Base-by-base conservation (phyloP, 805 yeast species). In the Lipomyces spencermartinsiae region DNA sequence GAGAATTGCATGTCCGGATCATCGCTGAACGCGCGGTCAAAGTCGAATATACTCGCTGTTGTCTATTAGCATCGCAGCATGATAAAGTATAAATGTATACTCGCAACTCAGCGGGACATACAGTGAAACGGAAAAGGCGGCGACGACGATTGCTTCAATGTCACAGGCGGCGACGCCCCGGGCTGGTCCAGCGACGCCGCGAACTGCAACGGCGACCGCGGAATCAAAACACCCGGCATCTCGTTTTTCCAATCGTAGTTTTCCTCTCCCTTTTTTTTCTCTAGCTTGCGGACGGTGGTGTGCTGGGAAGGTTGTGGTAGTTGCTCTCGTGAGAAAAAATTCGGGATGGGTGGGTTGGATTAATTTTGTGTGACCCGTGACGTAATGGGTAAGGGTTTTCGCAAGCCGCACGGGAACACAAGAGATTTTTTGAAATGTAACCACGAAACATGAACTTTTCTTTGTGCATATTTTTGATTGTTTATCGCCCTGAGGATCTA, bases 201-300 rank as follows among this genome's bases (percentile, higher is more conserved):
- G 22, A 58, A 35, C 29, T 62, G 64, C 19, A 57, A 34, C 19
- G 29, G 54, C 43, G 54, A 46, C 46, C n/a, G 35, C 53, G 55
- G 37, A 53, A 53, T 31, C 16, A 53, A 31, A 61, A 43, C 46
- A 19, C 39, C 63, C 19, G 65, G 46, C 33, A 37, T 37, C 8
- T n/a, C 22, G 49, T 16, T n/a, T 22, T 7, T 43, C 22, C n/a
- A 19, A 16, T 43, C 49, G 19, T n/a, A 1, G 9, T 37, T 2
- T 9, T n/a, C n/a, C 8, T 6, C 7, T 43, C n/a, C 22, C 10
- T n/a, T 19, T 16, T 43, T n/a, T 9, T n/a, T 43, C 49, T 14
- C 49, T n/a, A 43, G n/a, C 49, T 43, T 16, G 8, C 16, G 43
- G 43, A 6, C 43, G 16, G 16, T 12, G 16, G 16, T 10, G 43